These are phyloP conservation scores for Myxozyma nipponensis DNA, from an alignment of 805 yeast species.

Conservation along the genomic window DNA sequence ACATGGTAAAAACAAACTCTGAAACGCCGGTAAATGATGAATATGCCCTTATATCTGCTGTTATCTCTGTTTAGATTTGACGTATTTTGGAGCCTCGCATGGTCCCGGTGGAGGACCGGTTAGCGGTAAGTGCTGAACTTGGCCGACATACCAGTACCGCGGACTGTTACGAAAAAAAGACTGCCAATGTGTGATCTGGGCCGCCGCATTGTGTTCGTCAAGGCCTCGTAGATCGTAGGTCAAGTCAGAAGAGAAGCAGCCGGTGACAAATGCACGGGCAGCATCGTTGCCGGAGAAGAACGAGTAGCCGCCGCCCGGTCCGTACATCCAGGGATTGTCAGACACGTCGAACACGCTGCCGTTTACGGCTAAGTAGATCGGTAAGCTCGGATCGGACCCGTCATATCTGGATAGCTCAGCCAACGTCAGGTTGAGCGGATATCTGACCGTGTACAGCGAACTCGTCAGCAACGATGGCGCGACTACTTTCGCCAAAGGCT, in stretches of 20 bases:
- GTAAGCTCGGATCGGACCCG: slow-evolving; percentile 48
- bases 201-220: slow-evolving; percentile 41
- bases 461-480: slow-evolving; percentile 10
- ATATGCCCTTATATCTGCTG: too few species aligned
- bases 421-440: slow-evolving; percentile 41
- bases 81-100: slow-evolving; percentile 36
- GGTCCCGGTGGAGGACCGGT: slow-evolving; percentile 51
- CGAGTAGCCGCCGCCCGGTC: slow-evolving; percentile 54
- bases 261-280: slow-evolving; percentile 66
- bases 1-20: too few species aligned
- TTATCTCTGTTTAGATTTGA: too few species aligned
- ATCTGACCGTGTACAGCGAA: slow-evolving; percentile 19
- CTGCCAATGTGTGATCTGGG: slow-evolving; percentile 52
- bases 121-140: slow-evolving; percentile 45
- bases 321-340: slow-evolving; percentile 49
- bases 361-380: slow-evolving; percentile 57
- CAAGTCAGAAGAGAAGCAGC: slow-evolving; percentile 55
- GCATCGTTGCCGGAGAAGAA: slow-evolving; percentile 63
- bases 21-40: too few species aligned
- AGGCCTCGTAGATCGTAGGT: slow-evolving; percentile 67
- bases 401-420: slow-evolving; percentile 48
- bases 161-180: slow-evolving; percentile 43
- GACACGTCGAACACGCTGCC: slow-evolving; percentile 66
- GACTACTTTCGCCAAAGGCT: background rate
- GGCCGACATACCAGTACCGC: slow-evolving; percentile 62